Percentiles rank a stretch among this genome's conserved stretches.
Conservation (phyloP, 768 basidiomycete species). For the Termitomyces sp. region DNA sequence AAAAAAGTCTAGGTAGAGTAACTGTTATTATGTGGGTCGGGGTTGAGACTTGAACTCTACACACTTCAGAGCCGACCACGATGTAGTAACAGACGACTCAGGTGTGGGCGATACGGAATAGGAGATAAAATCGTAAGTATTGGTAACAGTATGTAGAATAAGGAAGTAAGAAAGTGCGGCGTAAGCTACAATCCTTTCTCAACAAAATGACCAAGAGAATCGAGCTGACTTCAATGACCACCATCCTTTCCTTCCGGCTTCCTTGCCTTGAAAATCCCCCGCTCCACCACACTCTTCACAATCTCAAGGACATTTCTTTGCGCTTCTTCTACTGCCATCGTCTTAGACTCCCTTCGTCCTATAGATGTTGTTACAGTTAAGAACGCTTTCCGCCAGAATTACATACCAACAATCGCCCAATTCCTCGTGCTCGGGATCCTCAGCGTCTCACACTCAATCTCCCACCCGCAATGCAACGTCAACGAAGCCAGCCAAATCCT, state of each 20-base stretch:
- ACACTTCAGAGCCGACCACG: too few relatives aligned
- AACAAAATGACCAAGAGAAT: background rate
- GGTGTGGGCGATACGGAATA: too few relatives aligned
- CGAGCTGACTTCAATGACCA: conserved; percentile 4
- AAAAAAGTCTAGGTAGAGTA: too few relatives aligned
- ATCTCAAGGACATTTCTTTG: conserved; percentile 44
- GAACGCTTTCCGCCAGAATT: background rate
- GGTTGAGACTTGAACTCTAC: too few relatives aligned
- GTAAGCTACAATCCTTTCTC: too few relatives aligned
- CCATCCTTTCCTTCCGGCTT: conserved; percentile 61
- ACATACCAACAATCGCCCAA: conserved; percentile 84
- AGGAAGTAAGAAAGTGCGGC: too few relatives aligned
- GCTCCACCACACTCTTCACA: conserved; percentile 44
- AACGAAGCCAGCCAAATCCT: conserved; percentile 80
- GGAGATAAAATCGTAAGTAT: too few relatives aligned
- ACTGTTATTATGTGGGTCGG: too few relatives aligned
- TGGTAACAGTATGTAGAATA: too few relatives aligned
- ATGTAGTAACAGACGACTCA: too few relatives aligned
- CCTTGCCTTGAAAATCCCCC: conserved; percentile 70
- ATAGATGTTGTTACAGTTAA: background rate
- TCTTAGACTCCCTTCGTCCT: conserved; percentile 24
- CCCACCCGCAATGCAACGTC: conserved; percentile 75
- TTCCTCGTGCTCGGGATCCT: conserved; percentile 92
- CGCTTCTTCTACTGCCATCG: conserved; percentile 21
- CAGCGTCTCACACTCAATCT: conserved; percentile 77